These are phyloP conservation scores for Calvatia gigantea DNA, from an alignment of 768 basidiomycete species.

Conservation along the genomic window DNA sequence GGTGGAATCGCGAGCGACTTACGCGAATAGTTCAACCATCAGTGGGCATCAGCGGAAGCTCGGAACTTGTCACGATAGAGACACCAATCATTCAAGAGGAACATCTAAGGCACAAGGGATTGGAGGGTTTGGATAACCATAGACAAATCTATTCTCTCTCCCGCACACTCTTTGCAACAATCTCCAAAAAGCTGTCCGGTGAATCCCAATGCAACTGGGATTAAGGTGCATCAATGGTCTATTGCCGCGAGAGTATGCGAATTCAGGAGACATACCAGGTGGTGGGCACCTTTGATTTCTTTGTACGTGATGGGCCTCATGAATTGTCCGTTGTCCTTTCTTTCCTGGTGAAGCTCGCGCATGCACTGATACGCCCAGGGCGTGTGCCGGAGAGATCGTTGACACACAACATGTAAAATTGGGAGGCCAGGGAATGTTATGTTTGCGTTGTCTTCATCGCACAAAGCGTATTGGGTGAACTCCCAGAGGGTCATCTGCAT, in stretches of 20 bases:
- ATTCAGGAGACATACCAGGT: slow-evolving; percentile 27
- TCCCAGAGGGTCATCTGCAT: slow-evolving; percentile 21
- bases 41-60: too few species aligned
- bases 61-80: too few species aligned
- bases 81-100: neutral
- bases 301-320: slow-evolving; percentile 22
- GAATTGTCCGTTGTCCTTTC: slow-evolving; percentile 15
- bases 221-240: neutral
- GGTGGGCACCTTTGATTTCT: slow-evolving; percentile 25
- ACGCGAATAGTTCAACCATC: too few species aligned
- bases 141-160: too few species aligned
- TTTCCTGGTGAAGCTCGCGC: slow-evolving; percentile 18
- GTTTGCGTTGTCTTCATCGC: slow-evolving; percentile 16
- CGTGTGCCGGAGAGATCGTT: slow-evolving; percentile 21
- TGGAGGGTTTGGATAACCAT: too few species aligned
- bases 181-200: neutral
- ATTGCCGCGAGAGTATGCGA: neutral
- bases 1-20: neutral
- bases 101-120: neutral
- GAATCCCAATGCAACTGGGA: slow-evolving; percentile 11
- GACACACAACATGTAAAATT: slow-evolving; percentile 20
- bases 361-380: slow-evolving; percentile 21
- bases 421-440: slow-evolving; percentile 20
- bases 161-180: neutral
- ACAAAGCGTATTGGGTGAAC: slow-evolving; percentile 19